Conservation (phyloP, 352 stramenopile genomes). For the Phytophthora podocarpi region DNA sequence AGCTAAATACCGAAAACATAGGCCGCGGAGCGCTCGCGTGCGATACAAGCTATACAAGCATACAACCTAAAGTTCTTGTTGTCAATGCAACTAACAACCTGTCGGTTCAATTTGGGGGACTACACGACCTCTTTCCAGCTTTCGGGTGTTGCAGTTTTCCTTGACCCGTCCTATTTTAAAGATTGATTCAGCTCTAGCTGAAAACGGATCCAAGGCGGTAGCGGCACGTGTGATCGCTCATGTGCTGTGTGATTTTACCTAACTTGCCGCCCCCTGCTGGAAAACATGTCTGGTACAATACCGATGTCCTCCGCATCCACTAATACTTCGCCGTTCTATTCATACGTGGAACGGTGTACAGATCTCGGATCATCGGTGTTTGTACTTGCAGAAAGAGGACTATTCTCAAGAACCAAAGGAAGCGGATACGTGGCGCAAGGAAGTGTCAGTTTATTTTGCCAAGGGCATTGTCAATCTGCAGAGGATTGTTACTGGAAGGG, state of each 20-base stretch:
- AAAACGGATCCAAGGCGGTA: not conserved
- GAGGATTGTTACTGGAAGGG: conserved; percentile 22
- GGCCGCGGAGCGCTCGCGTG: conserved; percentile 20
- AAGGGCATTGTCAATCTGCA: conserved; percentile 7
- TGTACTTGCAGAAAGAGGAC: not conserved
- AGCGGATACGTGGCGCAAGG: conserved; percentile 17
- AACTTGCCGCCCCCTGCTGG: not conserved
- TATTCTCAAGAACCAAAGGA: not conserved
- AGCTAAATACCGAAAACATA: conserved; percentile 12
- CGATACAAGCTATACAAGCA: conserved; percentile 11
- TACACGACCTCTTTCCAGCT: conserved; percentile 21
- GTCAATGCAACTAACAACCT: conserved; percentile 27
- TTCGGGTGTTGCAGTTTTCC: conserved; percentile 21
- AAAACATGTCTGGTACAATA: not conserved
- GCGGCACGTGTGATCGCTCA: conserved; percentile 2
- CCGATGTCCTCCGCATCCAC: not conserved
- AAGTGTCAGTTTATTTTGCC: conserved; percentile 16
- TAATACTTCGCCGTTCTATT: not conserved
- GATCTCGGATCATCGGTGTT: not conserved
- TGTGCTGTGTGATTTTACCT: not conserved
- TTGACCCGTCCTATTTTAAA: conserved; percentile 25
- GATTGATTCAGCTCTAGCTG: conserved; percentile 20
- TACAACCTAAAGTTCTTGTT: conserved; percentile 20
- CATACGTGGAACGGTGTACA: conserved; percentile 24
- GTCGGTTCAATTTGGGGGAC: conserved; percentile 25